A percentile compares a stretch with the other conserved stretches of the same genome.
Evolutionary conservation across 768 basidiomycete genomes (phyloP).

Genomic region (Punctularia strigosozonata): DNA sequence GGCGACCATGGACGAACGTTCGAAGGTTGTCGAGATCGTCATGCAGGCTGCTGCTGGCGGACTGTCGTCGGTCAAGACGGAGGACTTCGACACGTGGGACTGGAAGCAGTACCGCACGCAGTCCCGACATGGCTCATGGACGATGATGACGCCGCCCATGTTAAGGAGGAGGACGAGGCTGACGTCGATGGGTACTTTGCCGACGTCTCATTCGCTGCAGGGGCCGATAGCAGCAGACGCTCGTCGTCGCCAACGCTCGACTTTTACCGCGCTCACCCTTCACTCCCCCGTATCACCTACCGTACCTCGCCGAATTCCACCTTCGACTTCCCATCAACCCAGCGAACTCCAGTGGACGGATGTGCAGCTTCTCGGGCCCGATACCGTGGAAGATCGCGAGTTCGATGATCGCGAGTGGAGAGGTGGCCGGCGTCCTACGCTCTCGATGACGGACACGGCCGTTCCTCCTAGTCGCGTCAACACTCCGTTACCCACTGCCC

Average conservation of each 20-base stretch:
- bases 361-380: constrained; percentile 32
- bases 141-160: constrained; percentile 10
- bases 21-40: constrained; percentile 31
- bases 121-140: constrained; percentile 16
- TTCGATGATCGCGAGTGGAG: constrained; percentile 26
- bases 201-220: no score
- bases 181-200: no score
- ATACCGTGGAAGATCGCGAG: constrained; percentile 29
- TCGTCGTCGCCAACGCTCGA: neutral
- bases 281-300: neutral
- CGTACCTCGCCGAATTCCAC: no score
- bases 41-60: constrained; percentile 21
- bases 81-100: constrained; percentile 32
- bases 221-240: neutral
- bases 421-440: neutral
- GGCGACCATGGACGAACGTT: constrained; percentile 47
- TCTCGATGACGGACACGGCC: neutral
- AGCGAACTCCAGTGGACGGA: constrained; percentile 28
- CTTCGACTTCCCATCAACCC: constrained; percentile 8
- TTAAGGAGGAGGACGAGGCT: constrained; percentile 20
- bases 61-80: constrained; percentile 26
- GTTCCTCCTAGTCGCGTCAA: no score
- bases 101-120: constrained; percentile 24
- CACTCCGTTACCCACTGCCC: no score
- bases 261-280: neutral